phyloP scores from a whole-genome alignment of 2,329 filamentous ascomycete species.

The Aureobasidium uvarum region DNA sequence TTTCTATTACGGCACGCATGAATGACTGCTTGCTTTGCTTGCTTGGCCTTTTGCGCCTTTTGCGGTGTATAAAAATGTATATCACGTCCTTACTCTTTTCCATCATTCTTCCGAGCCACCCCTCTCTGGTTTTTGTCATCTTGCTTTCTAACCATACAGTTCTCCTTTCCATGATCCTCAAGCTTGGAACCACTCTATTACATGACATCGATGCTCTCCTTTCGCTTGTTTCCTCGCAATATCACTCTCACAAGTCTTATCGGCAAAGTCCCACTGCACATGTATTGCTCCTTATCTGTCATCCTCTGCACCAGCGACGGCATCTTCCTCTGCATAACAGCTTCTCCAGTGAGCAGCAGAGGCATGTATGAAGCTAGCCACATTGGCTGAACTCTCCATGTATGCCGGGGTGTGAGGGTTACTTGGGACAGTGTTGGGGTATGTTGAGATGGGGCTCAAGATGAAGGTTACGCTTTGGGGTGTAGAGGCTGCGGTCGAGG shows the following conservation, averaged over 20 bases:
- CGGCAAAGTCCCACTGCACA: too few species aligned
- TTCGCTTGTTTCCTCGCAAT: too few species aligned
- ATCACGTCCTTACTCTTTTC: conserved; percentile 2
- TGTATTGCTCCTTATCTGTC: too few species aligned
- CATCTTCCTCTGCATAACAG: background rate
- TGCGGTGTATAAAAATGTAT: conserved; percentile 19
- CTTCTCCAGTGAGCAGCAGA: background rate
- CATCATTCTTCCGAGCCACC: background rate
- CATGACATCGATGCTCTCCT: too few species aligned
- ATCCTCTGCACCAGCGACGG: too few species aligned
- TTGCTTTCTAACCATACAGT: background rate
- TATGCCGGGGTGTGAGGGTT: background rate
- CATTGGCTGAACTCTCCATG: background rate
- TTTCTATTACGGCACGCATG: conserved; percentile 16
- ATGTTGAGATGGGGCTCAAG: background rate
- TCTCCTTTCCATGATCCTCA: background rate
- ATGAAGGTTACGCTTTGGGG: background rate
- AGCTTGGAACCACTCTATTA: background rate
- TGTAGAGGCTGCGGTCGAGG: background rate
- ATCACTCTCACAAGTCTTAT: too few species aligned
- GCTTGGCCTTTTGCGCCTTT: background rate
- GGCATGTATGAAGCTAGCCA: background rate
- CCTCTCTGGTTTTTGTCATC: background rate
- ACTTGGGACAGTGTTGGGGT: background rate
- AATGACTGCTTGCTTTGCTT: background rate